Base-by-base conservation (phyloP, 352 stramenopile genomes). In the Achlya hypogyna region DNA sequence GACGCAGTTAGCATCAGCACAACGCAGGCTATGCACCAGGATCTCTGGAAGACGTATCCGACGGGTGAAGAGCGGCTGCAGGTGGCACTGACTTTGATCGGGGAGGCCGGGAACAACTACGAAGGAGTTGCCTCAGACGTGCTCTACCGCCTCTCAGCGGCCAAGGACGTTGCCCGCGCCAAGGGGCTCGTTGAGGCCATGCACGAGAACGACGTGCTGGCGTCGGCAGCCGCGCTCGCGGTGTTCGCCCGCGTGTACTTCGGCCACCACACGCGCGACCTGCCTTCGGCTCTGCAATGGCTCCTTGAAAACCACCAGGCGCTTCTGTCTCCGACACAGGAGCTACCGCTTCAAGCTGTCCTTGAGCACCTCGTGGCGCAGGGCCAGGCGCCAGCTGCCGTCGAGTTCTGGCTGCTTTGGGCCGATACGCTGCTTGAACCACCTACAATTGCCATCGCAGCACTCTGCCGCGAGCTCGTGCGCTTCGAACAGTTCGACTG, bases 151-250 rank as follows among this genome's bases (percentile, higher is more conserved):
- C 38, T 45, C 38, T 45, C 38, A 18, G n/a, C n/a, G 38, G 38
- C 38, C 12, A 3, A 18, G 12, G 38, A 45, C 6, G 38, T 56
- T 10, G 2, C 25, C 25, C 49, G 49, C 31, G 49, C 49, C 25
- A 56, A 10, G 49, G n/a, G 12, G 25, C 38, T 65, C 28, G 35
- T 65, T 53, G 58, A 52, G 40, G 8, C 53, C 2, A 65, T 65
- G 58, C 32, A 32, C 35, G 22, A 27, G 29, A 43, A 65, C 45
- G 22, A 51, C 5, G 29, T 65, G 14, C 45, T 22, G 16, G 40
- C 35, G 4, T 27, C 16, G 27, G 35, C n/a, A 8, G 18, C 29
- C 4, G 35, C 58, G 12, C n/a, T 54, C 4, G 25, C 10, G 5
- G 12, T 54, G 12, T 65, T 65, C 45, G 31, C n/a, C 6, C 23